Evolutionary conservation across 176 grass and related monocot genomes (phyloP).

Genomic region (Zea luxurians): DNA sequence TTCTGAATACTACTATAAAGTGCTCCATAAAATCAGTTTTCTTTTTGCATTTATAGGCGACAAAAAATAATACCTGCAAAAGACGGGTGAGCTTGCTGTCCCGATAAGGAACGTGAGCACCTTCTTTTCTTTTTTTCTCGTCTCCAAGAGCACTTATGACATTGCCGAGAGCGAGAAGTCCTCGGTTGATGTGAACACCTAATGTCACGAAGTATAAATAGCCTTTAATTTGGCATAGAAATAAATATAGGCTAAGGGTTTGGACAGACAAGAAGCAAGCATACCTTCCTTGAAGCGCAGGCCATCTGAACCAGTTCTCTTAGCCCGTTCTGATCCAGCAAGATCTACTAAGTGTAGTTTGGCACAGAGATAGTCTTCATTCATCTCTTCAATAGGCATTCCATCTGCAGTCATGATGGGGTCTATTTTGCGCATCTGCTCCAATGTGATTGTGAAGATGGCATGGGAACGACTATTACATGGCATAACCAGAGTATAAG

Average conservation of each 20-base stretch:
- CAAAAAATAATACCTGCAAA: conserved; percentile 65
- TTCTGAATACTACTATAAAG: conserved; percentile 19
- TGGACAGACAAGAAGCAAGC: conserved; percentile 17
- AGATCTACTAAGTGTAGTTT: conserved; percentile 97
- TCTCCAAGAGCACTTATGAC: conserved; percentile 99
- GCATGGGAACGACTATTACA: conserved; percentile 99
- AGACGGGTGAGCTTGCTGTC: conserved; percentile 99
- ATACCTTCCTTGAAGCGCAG: conserved; percentile 99
- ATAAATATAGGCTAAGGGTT: not conserved
- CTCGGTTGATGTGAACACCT: conserved; percentile 99
- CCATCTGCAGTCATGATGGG: conserved; percentile 65
- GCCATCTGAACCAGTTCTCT: conserved; percentile 93
- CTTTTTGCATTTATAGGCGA: not conserved
- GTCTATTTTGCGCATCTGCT: conserved; percentile 96
- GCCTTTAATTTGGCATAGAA: not conserved
- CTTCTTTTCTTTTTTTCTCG: conserved; percentile 99
- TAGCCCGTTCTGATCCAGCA: conserved; percentile 93
- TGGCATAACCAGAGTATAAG: conserved; percentile 50
- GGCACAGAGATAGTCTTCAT: conserved; percentile 93
- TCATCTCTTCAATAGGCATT: conserved; percentile 72
- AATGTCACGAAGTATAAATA: conserved; percentile 35
- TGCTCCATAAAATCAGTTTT: conserved; percentile 22
- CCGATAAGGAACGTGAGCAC: conserved; percentile 88
- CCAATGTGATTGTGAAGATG: conserved; percentile 99
- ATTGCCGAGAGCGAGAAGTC: conserved; percentile 93